Percentiles rank a stretch among this genome's conserved stretches.
Conservation (phyloP, 2,329 filamentous ascomycete species). For the Curvularia sp. region DNA sequence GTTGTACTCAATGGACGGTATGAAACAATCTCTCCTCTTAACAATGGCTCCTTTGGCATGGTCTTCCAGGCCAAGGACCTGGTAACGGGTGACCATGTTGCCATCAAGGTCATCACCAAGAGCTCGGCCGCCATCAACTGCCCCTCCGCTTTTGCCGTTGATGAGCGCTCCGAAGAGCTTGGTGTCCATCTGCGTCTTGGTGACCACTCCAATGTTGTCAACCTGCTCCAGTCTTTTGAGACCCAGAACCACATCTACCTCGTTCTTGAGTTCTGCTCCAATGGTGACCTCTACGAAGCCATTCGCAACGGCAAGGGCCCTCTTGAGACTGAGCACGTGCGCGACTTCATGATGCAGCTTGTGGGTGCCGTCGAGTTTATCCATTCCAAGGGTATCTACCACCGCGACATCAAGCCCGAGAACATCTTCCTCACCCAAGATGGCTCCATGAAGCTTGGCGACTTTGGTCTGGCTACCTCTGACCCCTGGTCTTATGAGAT, state of each 20-base stretch:
- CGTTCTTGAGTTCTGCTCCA: constrained; percentile 92
- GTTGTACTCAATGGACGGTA: constrained; percentile 88
- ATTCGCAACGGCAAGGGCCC: constrained; percentile 89
- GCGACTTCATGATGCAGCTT: constrained; percentile 95
- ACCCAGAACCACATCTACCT: constrained; percentile 89
- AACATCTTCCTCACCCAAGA: constrained; percentile 93
- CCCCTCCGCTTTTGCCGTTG: constrained; percentile 71
- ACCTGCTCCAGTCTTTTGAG: constrained; percentile 88
- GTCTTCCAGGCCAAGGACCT: constrained; percentile 91
- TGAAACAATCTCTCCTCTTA: constrained; percentile 89
- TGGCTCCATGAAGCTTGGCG: constrained; percentile 93
- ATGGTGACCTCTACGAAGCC: constrained; percentile 96
- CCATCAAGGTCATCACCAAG: constrained; percentile 97
- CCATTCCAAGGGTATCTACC: constrained; percentile 89
- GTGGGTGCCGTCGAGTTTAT: constrained; percentile 89
- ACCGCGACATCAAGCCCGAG: constrained; percentile 98
- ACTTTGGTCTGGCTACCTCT: constrained; percentile 91
- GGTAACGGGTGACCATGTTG: constrained; percentile 78
- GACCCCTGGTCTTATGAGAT: constrained; percentile 91
- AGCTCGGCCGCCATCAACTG: constrained; percentile 66
- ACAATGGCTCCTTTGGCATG: constrained; percentile 98
- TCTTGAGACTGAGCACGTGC: constrained; percentile 93
- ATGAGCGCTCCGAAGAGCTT: constrained; percentile 83
- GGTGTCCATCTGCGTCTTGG: constrained; percentile 80
- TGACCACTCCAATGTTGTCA: constrained; percentile 89